A percentile compares a stretch with the other conserved stretches of the same genome.
phyloP scores from a whole-genome alignment of 805 yeast species.

The Kuraishia floccosa region DNA sequence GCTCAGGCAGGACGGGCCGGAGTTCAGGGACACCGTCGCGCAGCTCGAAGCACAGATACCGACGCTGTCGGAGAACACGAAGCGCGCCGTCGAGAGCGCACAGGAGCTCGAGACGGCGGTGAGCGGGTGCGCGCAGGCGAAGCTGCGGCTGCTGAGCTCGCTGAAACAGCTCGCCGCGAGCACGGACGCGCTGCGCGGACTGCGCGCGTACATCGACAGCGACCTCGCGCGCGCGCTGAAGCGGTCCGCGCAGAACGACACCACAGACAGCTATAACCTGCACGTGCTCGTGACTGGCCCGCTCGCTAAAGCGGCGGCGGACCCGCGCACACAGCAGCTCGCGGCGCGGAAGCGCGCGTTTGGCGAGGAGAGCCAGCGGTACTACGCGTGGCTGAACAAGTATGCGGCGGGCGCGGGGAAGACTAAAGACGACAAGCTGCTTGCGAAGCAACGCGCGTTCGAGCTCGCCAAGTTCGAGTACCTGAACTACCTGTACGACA shows the following conservation, averaged over 20 bases:
- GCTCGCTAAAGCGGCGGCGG: constrained; percentile 8
- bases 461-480: constrained; percentile 19
- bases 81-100: constrained; percentile 7
- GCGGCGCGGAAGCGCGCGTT: constrained; percentile 12
- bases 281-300: too few species aligned
- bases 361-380: constrained; percentile 24
- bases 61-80: constrained; percentile 8
- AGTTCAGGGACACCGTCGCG: constrained; percentile 15
- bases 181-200: too few species aligned
- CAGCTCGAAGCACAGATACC: constrained; percentile 15
- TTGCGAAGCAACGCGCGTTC: constrained; percentile 17
- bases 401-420: constrained; percentile 18
- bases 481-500: constrained; percentile 15
- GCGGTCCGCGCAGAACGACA: too few species aligned
- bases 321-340: constrained; percentile 5
- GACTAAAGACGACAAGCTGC: constrained; percentile 18
- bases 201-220: too few species aligned
- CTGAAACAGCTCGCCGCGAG: too few species aligned
- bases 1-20: constrained; percentile 25
- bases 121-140: constrained; percentile 8
- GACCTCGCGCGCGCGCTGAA: too few species aligned
- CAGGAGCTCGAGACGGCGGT: constrained; percentile 9
- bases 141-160: constrained; percentile 3
- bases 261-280: too few species aligned
- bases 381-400: constrained; percentile 23